Evolutionary conservation across 768 basidiomycete species (phyloP).

Genomic region (Mycena metata): DNA sequence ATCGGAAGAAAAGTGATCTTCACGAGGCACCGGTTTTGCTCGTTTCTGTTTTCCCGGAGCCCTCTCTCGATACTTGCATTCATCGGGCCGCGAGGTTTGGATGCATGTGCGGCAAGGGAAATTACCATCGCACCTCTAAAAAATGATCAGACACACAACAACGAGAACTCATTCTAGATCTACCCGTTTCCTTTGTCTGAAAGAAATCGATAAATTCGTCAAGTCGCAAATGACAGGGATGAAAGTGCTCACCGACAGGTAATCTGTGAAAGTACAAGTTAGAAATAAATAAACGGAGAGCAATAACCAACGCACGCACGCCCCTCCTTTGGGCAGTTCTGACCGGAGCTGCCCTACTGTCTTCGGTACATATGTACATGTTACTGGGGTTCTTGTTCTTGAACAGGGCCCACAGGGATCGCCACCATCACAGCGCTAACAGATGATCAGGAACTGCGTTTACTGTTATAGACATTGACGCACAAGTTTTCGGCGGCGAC

Average conservation of each 20-base stretch:
- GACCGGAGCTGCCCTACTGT: slow-evolving; percentile 35
- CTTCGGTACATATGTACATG: slow-evolving; percentile 34
- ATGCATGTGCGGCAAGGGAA: slow-evolving; percentile 32
- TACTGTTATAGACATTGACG: background rate
- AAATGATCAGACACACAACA: slow-evolving; percentile 4
- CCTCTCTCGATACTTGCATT: slow-evolving; percentile 36
- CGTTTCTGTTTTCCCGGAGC: background rate
- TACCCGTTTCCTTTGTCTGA: slow-evolving; percentile 37
- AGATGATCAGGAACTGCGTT: background rate
- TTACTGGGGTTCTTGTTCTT: slow-evolving; percentile 35
- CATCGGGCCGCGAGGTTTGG: slow-evolving; percentile 24
- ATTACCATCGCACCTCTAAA: slow-evolving; percentile 34
- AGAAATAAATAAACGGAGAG: background rate
- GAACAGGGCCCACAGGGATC: slow-evolving; percentile 36
- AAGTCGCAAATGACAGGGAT: background rate
- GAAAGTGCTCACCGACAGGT: slow-evolving; percentile 27
- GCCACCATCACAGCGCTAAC: slow-evolving; percentile 37
- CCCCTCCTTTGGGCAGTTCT: slow-evolving; percentile 37
- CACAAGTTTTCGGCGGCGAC: slow-evolving; percentile 35
- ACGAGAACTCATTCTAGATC: background rate
- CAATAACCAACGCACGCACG: slow-evolving; percentile 28
- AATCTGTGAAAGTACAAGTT: slow-evolving; percentile 13
- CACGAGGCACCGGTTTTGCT: background rate
- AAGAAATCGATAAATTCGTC: background rate
- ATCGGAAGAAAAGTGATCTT: slow-evolving; percentile 14